Evolutionary conservation across 2,329 filamentous ascomycete genomes (phyloP), one percentile per base, ranked within the genome.

Genomic region (Neurospora crassa): DNA sequence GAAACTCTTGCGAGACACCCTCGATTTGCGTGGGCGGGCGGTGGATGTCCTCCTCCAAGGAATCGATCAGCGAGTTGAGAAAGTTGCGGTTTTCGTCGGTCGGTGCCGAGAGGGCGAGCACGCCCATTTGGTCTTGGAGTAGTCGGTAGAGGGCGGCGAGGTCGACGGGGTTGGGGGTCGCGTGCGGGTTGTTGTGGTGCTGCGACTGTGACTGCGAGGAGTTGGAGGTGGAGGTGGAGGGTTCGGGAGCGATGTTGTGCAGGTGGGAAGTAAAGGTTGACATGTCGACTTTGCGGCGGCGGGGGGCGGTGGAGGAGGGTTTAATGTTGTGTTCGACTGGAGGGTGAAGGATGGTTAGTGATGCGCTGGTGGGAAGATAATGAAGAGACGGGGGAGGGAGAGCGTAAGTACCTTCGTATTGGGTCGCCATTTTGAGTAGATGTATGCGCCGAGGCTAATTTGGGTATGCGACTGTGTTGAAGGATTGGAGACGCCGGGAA

Each of bases 281-380:
- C 89, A 91, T 91, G 81, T 90, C 87, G 73, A 87, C 80, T 77
- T 86, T 86, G 53, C 89, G 87, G 11, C 83, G 83, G 68, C 81
- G 81, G 71, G 81, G 80, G 68, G 81, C 78, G 34, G 80, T 78
- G 6, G 79, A 73, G 40, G 81, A 67, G 71, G 84, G 79, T 75
- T 85, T 83, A 80, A 90, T 87, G 78, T 87, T 87, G 82, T 91
- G 89, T 79, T 91, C 89, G 78, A 91, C 89, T 91, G 74, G 6
- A 53, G 12, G 20, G 37, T n/a, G 63, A 37, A 37, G 1, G 34
- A 70, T 45, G 40, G 70, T 70, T 29, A 63, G 67, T 68, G 42
- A 40, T 42, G 63, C 29, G 40, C 42, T 29, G 18, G 20, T 47
- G 53, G 68, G 45, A 34, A 63, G 63, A 16, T n/a, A 40, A 42